Conservation (phyloP, 1,284 basidiomycete genomes). For the Microbotryum saponariae region DNA sequence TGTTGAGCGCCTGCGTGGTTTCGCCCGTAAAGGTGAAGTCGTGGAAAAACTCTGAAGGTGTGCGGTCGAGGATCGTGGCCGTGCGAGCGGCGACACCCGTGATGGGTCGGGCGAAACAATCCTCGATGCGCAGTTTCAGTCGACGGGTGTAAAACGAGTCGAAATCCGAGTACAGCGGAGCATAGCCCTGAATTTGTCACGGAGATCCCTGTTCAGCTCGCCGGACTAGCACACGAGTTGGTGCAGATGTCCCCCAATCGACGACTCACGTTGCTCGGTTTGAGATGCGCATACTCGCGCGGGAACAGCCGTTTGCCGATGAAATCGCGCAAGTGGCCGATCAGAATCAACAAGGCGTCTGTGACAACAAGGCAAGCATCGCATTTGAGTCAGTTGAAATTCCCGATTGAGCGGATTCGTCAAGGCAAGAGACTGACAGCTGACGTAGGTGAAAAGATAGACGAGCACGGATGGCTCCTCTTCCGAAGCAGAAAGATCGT, state of each 20-base stretch:
- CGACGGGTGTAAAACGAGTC: constrained; percentile 98
- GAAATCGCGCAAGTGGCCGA: constrained; percentile 93
- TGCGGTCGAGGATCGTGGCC: constrained; percentile 76
- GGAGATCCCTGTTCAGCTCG: neutral
- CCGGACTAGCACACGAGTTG: no score
- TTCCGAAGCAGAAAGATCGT: constrained; percentile 18
- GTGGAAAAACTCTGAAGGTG: constrained; percentile 71
- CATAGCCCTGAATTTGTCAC: constrained; percentile 63
- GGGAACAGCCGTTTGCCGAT: constrained; percentile 78
- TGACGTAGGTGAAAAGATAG: constrained; percentile 37
- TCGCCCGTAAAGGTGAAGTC: constrained; percentile 72
- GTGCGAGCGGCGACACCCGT: constrained; percentile 95
- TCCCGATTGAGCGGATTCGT: neutral
- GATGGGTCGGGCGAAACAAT: constrained; percentile 88
- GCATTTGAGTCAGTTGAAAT: constrained; percentile 8
- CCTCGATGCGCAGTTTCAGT: constrained; percentile 86
- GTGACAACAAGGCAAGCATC: constrained; percentile 5
- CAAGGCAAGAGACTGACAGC: constrained; percentile 23
- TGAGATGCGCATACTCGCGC: constrained; percentile 66
- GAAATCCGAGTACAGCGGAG: constrained; percentile 94
- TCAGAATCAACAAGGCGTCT: constrained; percentile 70
- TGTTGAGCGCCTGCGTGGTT: constrained; percentile 79
- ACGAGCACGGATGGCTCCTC: constrained; percentile 30
- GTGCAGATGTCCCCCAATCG: neutral
- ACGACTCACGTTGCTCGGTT: constrained; percentile 64